phyloP scores from a whole-genome alignment of 2,329 filamentous ascomycete genomes.

The Trichoderma aggressivum region DNA sequence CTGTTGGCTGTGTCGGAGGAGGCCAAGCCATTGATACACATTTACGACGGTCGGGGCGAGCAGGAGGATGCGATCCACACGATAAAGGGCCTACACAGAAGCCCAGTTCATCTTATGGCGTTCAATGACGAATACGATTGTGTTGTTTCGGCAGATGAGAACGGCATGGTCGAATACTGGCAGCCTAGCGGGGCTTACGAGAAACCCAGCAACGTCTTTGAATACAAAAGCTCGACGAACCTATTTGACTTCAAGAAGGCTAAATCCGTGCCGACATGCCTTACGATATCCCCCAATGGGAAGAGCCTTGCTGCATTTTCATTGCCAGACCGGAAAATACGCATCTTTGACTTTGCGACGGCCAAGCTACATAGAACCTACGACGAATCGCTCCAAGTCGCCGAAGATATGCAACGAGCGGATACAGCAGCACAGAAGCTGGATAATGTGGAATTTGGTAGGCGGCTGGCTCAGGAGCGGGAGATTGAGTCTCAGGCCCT shows the following conservation, averaged over 20 bases:
- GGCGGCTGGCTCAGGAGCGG: conserved; percentile 78
- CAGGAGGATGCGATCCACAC: conserved; percentile 71
- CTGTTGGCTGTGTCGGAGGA: conserved; percentile 80
- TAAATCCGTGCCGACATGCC: conserved; percentile 76
- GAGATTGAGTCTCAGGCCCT: conserved; percentile 72
- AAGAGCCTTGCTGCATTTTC: conserved; percentile 86
- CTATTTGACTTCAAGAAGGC: conserved; percentile 97
- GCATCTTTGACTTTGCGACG: conserved; percentile 87
- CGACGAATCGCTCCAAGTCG: conserved; percentile 85
- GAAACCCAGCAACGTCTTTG: conserved; percentile 87
- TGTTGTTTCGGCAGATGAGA: conserved; percentile 82
- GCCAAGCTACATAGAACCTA: conserved; percentile 90
- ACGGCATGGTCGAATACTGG: conserved; percentile 98
- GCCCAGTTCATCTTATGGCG: conserved; percentile 76
- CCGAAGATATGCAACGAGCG: conserved; percentile 95
- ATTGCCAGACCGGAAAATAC: conserved; percentile 87
- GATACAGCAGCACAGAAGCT: conserved; percentile 77
- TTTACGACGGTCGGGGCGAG: conserved; percentile 90
- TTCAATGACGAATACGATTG: conserved; percentile 90
- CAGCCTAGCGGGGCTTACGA: conserved; percentile 74
- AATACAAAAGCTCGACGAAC: conserved; percentile 89
- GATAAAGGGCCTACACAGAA: conserved; percentile 75
- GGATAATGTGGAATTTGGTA: conserved; percentile 88
- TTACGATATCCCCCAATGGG: conserved; percentile 83
- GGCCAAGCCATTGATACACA: conserved; percentile 65